These are phyloP conservation scores for Phytophthora capsici DNA, from an alignment of 352 stramenopile species.

Conservation along the genomic window DNA sequence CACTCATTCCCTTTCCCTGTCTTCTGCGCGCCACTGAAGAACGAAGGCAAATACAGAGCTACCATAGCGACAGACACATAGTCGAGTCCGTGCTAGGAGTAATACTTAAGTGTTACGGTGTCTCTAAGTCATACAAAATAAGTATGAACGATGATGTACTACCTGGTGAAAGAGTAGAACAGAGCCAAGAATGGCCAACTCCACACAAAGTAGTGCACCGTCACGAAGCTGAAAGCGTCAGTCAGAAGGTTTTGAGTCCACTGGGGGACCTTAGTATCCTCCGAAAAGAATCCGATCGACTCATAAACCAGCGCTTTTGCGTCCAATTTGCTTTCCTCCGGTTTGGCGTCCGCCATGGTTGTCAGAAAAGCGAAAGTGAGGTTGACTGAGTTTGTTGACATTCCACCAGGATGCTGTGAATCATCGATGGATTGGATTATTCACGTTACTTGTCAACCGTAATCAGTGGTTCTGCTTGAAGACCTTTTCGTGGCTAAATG, in stretches of 20 bases:
- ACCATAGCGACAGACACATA: slow-evolving; percentile 40
- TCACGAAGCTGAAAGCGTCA: slow-evolving; percentile 38
- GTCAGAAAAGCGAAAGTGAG: too few relatives aligned
- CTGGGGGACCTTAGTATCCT: slow-evolving; percentile 23
- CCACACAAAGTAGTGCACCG: slow-evolving; percentile 50
- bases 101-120: background rate
- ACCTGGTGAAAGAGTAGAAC: background rate
- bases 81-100: slow-evolving; percentile 18
- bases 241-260: slow-evolving; percentile 13
- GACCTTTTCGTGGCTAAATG: background rate
- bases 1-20: slow-evolving; percentile 38
- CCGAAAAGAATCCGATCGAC: too few relatives aligned
- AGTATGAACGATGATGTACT: background rate
- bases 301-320: too few relatives aligned
- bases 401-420: too few relatives aligned
- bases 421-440: too few relatives aligned
- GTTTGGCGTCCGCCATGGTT: too few relatives aligned
- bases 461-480: too few relatives aligned
- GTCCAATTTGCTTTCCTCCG: too few relatives aligned
- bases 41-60: slow-evolving; percentile 44
- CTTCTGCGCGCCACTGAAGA: slow-evolving; percentile 42
- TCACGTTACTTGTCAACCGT: too few relatives aligned
- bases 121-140: too few relatives aligned
- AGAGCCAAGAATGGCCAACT: slow-evolving; percentile 19
- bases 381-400: too few relatives aligned